phyloP scores from a whole-genome alignment of 352 stramenopile genomes.

The Globisporangium apiculatum region DNA sequence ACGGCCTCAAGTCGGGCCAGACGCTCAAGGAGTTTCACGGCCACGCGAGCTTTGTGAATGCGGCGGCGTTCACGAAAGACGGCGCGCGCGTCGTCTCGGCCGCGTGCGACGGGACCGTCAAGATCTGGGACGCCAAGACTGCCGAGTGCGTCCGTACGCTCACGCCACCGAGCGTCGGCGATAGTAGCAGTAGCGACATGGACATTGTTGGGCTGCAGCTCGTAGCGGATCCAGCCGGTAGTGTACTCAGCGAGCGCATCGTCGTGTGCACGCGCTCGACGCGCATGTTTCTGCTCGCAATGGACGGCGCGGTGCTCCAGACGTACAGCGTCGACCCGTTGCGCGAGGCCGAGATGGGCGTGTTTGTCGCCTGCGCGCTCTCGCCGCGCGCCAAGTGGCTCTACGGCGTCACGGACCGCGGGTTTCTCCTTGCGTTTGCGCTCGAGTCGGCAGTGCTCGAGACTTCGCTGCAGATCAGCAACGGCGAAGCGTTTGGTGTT shows the following conservation, averaged over 20 bases:
- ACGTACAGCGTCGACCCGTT: slow-evolving; percentile 64
- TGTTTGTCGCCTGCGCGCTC: slow-evolving; percentile 84
- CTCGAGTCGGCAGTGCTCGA: slow-evolving; percentile 52
- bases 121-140: slow-evolving; percentile 87
- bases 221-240: slow-evolving; percentile 4
- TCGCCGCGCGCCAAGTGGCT: slow-evolving; percentile 81
- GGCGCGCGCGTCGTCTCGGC: slow-evolving; percentile 76
- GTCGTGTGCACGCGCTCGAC: slow-evolving; percentile 82
- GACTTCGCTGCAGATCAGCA: slow-evolving; percentile 74
- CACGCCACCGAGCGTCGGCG: slow-evolving; percentile 34
- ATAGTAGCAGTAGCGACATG: slow-evolving; percentile 47
- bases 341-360: slow-evolving; percentile 52
- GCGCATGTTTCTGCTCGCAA: slow-evolving; percentile 76
- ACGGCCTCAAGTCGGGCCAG: slow-evolving; percentile 88
- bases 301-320: slow-evolving; percentile 47
- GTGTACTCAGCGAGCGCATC: slow-evolving; percentile 58
- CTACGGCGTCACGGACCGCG: slow-evolving; percentile 85
- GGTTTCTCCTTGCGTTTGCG: slow-evolving; percentile 70
- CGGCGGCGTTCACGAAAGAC: slow-evolving; percentile 71
- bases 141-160: slow-evolving; percentile 77
- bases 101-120: slow-evolving; percentile 89
- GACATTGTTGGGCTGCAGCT: slow-evolving; percentile 38
- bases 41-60: slow-evolving; percentile 91
- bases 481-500: slow-evolving; percentile 73
- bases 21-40: slow-evolving; percentile 93